Evolutionary conservation across 1,139 yeast genomes (phyloP), one percentile per base, ranked within the genome.

Genomic region (Zygosaccharomyces sapae): DNA sequence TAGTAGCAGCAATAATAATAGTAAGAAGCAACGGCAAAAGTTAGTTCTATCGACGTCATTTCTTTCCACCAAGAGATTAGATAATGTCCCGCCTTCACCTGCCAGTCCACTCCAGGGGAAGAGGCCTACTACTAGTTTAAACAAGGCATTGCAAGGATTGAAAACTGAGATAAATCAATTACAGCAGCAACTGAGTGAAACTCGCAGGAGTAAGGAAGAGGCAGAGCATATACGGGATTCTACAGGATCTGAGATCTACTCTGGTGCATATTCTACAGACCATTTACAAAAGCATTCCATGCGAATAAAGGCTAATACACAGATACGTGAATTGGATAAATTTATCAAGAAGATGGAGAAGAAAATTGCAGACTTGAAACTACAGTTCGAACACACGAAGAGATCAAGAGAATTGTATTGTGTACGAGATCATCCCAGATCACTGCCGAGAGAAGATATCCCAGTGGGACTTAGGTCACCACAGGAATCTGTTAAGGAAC

Each of bases 221-320:
- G 53, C 56, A 9, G 64, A 62, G 43, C 55, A 52, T 40, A 42
- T 60, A 12, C 52, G 58, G 43, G 53, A 58, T 41, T 49, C 65
- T 4, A 54, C 66, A 8, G 55, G 55, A 1, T 54, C 63, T 1
- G 66, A 62, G 43, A 65, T 65, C 3, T 64, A 59, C 48, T 56
- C 63, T 13, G 68, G 67, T 18, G 55, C 58, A 5, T 66, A 66
- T 38, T 63, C 68, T 4, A 62, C 67, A 2, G 66, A 62, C 22
- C 69, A 66, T 53, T 46, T 65, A 34, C 66, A 64, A 30, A 58
- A 63, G 38, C 67, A 65, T 52, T 63, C 69, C 2, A 51, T 59
- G 52, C 56, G 65, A 34, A 61, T 66, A 3, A 57, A 57, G 41
- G 58, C 67, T 3, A 66, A 62, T 45, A 58, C 64, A 6, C 64